Conservation (phyloP, 2,329 filamentous ascomycete species). For the Diplodia corticola region DNA sequence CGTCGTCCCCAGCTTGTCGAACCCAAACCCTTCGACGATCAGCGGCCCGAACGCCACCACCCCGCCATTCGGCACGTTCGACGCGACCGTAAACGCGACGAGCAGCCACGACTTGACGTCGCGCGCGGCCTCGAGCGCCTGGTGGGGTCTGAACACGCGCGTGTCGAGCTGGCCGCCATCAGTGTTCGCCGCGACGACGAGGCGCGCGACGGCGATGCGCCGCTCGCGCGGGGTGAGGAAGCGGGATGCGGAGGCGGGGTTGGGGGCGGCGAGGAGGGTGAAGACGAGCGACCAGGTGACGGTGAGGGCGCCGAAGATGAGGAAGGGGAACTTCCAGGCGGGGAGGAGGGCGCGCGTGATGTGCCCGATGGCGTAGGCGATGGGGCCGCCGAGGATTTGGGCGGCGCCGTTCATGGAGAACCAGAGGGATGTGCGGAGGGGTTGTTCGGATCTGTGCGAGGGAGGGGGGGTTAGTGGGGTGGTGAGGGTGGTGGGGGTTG, state of each 20-base stretch:
- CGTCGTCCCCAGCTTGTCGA: not conserved
- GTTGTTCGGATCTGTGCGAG: not conserved
- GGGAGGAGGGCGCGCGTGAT: constrained; percentile 55
- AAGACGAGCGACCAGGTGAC: constrained; percentile 43
- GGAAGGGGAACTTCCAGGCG: constrained; percentile 49
- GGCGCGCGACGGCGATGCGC: constrained; percentile 65
- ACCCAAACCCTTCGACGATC: constrained; percentile 25
- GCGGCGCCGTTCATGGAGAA: constrained; percentile 21
- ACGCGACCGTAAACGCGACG: not conserved
- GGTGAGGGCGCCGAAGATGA: constrained; percentile 33
- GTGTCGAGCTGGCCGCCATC: constrained; percentile 51
- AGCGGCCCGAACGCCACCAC: constrained; percentile 25
- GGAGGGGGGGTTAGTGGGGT: too few species aligned
- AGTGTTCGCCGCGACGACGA: constrained; percentile 51
- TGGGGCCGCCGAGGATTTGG: constrained; percentile 19
- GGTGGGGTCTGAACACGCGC: constrained; percentile 53
- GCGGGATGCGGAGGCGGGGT: constrained; percentile 59
- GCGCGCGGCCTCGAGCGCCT: constrained; percentile 57
- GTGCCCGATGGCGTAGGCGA: constrained; percentile 57
- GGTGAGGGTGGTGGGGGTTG: too few species aligned
- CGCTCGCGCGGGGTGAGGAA: constrained; percentile 68
- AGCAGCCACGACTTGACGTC: constrained; percentile 60
- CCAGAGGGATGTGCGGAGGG: constrained; percentile 18
- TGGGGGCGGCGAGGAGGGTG: constrained; percentile 54
- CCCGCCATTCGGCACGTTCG: constrained; percentile 22